Conservation (phyloP, 2,329 filamentous ascomycete genomes). For the Akanthomyces muscarius region DNA sequence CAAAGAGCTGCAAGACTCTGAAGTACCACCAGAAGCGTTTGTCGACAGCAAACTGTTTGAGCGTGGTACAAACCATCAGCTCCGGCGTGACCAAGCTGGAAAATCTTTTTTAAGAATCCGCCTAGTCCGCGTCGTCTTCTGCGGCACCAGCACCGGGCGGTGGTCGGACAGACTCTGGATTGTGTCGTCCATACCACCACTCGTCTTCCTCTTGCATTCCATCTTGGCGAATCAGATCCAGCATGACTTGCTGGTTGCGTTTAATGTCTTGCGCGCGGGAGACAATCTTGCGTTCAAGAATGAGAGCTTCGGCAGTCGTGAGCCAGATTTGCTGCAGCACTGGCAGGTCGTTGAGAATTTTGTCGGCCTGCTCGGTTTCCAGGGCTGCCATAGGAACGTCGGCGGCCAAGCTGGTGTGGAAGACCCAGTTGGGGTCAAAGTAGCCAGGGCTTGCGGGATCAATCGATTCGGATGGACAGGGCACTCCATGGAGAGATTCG, state of each 20-base stretch:
- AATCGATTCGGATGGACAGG: constrained; percentile 29
- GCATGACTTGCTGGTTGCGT: constrained; percentile 57
- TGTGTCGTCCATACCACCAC: constrained; percentile 56
- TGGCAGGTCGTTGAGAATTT: constrained; percentile 53
- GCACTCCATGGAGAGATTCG: constrained; percentile 23
- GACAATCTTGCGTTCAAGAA: constrained; percentile 57
- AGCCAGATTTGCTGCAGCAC: constrained; percentile 58
- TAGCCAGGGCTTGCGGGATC: constrained; percentile 28
- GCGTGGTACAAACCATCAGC: not conserved
- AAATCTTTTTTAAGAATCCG: constrained; percentile 8
- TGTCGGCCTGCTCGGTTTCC: constrained; percentile 45
- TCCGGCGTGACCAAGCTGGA: not conserved
- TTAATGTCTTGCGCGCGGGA: constrained; percentile 57
- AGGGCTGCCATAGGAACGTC: constrained; percentile 61
- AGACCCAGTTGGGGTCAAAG: constrained; percentile 43
- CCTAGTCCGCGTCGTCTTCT: constrained; percentile 46
- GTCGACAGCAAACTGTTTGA: constrained; percentile 6
- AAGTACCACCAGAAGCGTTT: constrained; percentile 9
- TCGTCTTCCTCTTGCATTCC: constrained; percentile 57
- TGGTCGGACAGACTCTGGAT: constrained; percentile 52
- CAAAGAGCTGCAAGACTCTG: not conserved
- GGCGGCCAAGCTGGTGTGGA: constrained; percentile 55
- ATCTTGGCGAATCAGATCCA: constrained; percentile 62
- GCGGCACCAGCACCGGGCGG: constrained; percentile 47
- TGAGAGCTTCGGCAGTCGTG: constrained; percentile 59